phyloP scores from a whole-genome alignment of 2,329 filamentous ascomycete species.

The Elsinoe batatas region DNA sequence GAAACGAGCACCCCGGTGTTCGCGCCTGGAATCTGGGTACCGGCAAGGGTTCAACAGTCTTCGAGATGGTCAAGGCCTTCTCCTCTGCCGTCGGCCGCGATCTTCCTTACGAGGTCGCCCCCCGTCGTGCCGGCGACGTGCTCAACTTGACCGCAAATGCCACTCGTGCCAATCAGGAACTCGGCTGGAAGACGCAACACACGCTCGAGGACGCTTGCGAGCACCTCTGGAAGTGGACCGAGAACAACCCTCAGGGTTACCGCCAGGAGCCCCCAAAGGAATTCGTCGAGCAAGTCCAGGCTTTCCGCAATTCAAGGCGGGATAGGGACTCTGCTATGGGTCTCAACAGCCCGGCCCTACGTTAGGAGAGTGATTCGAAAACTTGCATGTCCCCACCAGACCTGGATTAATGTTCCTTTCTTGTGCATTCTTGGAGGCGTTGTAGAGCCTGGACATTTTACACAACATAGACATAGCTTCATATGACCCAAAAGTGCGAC shows the following conservation, averaged over 20 bases:
- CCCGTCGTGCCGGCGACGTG: conserved; percentile 77
- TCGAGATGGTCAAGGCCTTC: conserved; percentile 96
- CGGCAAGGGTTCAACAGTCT: conserved; percentile 87
- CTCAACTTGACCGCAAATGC: conserved; percentile 92
- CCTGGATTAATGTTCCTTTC: background rate
- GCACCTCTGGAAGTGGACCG: conserved; percentile 93
- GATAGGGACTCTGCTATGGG: conserved; percentile 9
- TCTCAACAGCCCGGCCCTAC: conserved; percentile 8
- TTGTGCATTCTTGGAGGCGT: conserved; percentile 9
- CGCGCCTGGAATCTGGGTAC: conserved; percentile 96
- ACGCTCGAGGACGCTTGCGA: conserved; percentile 88
- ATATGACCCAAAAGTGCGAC: background rate
- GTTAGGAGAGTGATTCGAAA: background rate
- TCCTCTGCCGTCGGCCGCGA: conserved; percentile 74
- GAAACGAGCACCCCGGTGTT: conserved; percentile 73
- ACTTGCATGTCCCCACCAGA: background rate
- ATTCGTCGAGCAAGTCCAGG: conserved; percentile 51
- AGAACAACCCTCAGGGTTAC: conserved; percentile 94
- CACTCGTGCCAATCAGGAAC: conserved; percentile 72
- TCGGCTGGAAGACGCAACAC: conserved; percentile 83
- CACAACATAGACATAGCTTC: background rate
- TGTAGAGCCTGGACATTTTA: background rate
- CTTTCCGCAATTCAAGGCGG: conserved; percentile 18
- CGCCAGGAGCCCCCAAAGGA: conserved; percentile 79
- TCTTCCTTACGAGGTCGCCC: conserved; percentile 76